A percentile compares a stretch with the other conserved stretches of the same genome.
Conservation (phyloP, 2,329 filamentous ascomycete species). For the Monosporascus sp. region DNA sequence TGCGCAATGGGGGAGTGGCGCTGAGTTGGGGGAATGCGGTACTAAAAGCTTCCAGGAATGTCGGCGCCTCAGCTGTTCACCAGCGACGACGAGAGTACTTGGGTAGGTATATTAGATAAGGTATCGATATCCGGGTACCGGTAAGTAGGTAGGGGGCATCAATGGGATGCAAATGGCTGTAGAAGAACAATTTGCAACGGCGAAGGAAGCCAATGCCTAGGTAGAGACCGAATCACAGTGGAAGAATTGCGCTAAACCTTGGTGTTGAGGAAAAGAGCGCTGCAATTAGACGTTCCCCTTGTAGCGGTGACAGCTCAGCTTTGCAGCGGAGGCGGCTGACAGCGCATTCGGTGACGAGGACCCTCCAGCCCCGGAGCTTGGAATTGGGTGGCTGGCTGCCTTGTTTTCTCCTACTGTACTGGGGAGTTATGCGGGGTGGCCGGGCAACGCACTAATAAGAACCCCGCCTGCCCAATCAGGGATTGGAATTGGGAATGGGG, state of each 20-base stretch:
- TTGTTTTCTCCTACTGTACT: neutral
- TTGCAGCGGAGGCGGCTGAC: slow-evolving; percentile 7
- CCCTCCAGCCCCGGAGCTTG: slow-evolving; percentile 7
- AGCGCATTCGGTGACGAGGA: slow-evolving; percentile 7
- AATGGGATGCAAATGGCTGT: slow-evolving; percentile 5
- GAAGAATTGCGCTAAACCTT: neutral
- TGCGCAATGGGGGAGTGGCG: slow-evolving; percentile 7
- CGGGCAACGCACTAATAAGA: neutral
- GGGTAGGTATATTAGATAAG: neutral
- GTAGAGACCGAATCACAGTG: neutral
- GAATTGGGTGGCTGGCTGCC: neutral
- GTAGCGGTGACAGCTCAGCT: neutral
- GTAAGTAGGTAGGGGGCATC: neutral
- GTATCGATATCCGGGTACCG: slow-evolving; percentile 3
- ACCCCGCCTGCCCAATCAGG: neutral
- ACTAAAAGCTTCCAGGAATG: slow-evolving; percentile 9
- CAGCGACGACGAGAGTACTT: neutral
- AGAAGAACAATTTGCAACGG: neutral
- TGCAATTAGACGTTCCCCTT: too few species aligned
- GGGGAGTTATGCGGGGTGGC: neutral
- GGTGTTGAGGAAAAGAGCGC: neutral
- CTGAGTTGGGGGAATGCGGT: neutral
- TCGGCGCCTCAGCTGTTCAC: slow-evolving; percentile 1
- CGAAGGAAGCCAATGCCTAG: slow-evolving; percentile 6
- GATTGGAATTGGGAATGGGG: neutral